Base-by-base conservation (phyloP, 1,139 yeast species). In the Citeromyces siamensis region DNA sequence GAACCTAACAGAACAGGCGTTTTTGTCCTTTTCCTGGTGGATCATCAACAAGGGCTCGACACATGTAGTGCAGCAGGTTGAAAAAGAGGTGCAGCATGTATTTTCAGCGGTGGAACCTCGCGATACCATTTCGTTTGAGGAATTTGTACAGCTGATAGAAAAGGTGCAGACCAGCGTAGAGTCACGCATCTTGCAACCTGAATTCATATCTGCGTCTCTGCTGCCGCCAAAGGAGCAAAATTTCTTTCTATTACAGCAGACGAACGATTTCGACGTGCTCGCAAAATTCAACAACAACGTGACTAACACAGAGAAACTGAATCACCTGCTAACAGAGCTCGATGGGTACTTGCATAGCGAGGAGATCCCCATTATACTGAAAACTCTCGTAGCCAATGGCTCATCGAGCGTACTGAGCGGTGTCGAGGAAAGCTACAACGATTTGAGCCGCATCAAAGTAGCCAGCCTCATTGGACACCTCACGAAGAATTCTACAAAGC, bases 21-120 rank as follows among this genome's bases (percentile, higher is more conserved):
- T 83, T 53, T 65, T 90, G 41, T 81, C 94, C 2, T 71, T 85
- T 44, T 77, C 88, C 46, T 90, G 97, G 96, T 90, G 96, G 95
- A 59, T 90, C 37, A 64, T 90, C 40, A 86, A 90, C 55, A 72
- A 76, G 46, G 97, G 97, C 2, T 85, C 93, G 90, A 52, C 63
- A 28, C 63, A 65, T 35, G 59, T 81, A 37, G 67, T 73, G 35
- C 62, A 66, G 35, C 56, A 68, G 27, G 71, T 85, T 23, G 74
- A 74, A 49, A 55, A 57, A 1, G 63, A 72, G 4, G 93, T 88
- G 3, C 62, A 61, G 28, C 64, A 64, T 26, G 77, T 75, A 32
- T 85, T 86, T 53, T 71, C 66, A 19, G 62, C 62, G 16, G 62
- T 83, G 29, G 76, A 74, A 46, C 94, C 95, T 26, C 71, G 86